phyloP scores from a whole-genome alignment of 805 yeast species.

The Diddensiella caesifluorescens region DNA sequence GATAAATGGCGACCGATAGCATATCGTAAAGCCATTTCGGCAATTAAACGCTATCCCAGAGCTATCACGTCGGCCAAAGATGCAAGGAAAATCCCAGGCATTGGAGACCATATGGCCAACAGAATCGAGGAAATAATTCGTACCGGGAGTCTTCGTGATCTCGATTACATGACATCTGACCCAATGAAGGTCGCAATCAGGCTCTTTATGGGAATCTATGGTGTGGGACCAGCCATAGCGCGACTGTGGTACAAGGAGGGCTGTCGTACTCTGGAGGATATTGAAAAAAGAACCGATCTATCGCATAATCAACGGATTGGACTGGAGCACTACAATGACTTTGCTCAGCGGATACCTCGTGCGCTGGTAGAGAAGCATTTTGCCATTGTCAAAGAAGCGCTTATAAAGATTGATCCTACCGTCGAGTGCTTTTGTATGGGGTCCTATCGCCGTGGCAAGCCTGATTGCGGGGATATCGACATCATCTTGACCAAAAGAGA shows the following conservation, averaged over 20 bases:
- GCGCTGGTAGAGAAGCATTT: constrained; percentile 41
- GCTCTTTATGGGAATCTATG: constrained; percentile 40
- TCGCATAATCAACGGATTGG: constrained; percentile 37
- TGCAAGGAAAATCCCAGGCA: constrained; percentile 37
- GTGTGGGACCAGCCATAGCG: constrained; percentile 45
- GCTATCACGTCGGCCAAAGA: constrained; percentile 36
- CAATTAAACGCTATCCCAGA: constrained; percentile 27
- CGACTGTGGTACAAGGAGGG: constrained; percentile 38
- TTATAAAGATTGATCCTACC: constrained; percentile 33
- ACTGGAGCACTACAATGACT: constrained; percentile 43
- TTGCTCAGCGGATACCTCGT: constrained; percentile 42
- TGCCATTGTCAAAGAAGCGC: constrained; percentile 29
- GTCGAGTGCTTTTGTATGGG: constrained; percentile 43
- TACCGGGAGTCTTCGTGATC: constrained; percentile 32
- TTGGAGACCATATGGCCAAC: constrained; percentile 38
- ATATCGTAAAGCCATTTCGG: constrained; percentile 42
- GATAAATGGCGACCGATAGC: constrained; percentile 38
- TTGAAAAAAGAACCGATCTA: constrained; percentile 29
- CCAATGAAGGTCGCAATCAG: constrained; percentile 26
- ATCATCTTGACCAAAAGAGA: constrained; percentile 39
- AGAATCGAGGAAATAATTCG: constrained; percentile 44
- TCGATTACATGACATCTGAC: constrained; percentile 23
- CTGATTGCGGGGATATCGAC: constrained; percentile 49
- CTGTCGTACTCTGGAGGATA: constrained; percentile 37
- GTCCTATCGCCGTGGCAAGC: constrained; percentile 46